Percentiles rank a stretch among this genome's conserved stretches.
These are phyloP conservation scores for Flaveria trinervia DNA, from an alignment of 129 eudicot species.

Conservation along the genomic window DNA sequence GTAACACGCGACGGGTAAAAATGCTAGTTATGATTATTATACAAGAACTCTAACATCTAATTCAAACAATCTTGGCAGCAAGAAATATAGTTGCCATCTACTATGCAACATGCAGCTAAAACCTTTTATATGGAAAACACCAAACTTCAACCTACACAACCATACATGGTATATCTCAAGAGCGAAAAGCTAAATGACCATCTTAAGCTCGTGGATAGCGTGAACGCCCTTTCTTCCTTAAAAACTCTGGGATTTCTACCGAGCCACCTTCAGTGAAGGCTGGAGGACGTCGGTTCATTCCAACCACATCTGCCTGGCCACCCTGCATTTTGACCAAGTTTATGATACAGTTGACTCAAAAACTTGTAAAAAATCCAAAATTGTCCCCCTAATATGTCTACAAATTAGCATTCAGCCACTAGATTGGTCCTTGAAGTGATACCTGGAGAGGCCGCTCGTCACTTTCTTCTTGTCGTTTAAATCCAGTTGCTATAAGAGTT, in stretches of 20 bases:
- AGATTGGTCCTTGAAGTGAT: conserved; percentile 21
- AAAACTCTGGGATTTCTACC: conserved; percentile 80
- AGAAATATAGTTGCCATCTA: background rate
- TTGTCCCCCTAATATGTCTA: background rate
- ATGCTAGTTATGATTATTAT: conserved; percentile 19
- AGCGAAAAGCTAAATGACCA: conserved; percentile 26
- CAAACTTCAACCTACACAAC: conserved; percentile 39
- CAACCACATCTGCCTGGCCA: conserved; percentile 52
- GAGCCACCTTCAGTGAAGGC: conserved; percentile 64
- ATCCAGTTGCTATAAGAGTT: conserved; percentile 93
- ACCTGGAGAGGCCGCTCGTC: conserved; percentile 77
- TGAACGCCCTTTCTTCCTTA: conserved; percentile 90
- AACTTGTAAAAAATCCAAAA: conserved; percentile 15
- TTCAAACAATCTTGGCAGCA: conserved; percentile 21
- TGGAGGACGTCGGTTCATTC: conserved; percentile 60
- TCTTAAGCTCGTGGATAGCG: conserved; percentile 86
- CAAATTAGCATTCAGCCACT: background rate
- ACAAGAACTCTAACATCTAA: conserved; percentile 26
- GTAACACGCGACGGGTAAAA: too few species aligned
- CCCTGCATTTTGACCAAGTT: conserved; percentile 46
- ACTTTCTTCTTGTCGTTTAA: conserved; percentile 83
- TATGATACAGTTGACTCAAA: conserved; percentile 15
- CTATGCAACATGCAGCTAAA: too few species aligned
- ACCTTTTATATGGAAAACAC: background rate
- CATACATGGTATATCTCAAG: conserved; percentile 37